phyloP scores from a whole-genome alignment of 495 filamentous ascomycete species.

The Aspergillus bertholletiae region DNA sequence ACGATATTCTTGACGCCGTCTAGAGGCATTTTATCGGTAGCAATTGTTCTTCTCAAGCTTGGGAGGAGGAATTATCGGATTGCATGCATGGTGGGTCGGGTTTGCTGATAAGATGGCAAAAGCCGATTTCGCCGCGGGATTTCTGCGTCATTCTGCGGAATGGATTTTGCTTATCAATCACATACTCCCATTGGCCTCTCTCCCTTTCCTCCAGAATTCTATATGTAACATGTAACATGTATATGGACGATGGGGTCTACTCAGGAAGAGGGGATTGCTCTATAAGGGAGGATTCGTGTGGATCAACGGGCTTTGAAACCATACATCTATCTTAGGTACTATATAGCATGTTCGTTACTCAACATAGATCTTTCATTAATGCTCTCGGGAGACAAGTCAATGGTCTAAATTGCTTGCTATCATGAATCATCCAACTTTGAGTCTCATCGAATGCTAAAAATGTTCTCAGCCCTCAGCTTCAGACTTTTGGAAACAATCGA shows the following conservation, averaged over 20 bases:
- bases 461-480: neutral
- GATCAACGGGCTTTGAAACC: neutral
- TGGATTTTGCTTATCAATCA: slow-evolving; percentile 42
- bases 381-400: neutral
- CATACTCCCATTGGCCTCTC: slow-evolving; percentile 15
- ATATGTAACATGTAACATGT: too few species aligned
- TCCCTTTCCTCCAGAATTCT: slow-evolving; percentile 1
- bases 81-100: neutral
- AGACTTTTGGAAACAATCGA: neutral
- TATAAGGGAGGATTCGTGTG: too few species aligned
- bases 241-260: too few species aligned
- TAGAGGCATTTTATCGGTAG: slow-evolving; percentile 37
- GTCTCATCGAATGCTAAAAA: neutral
- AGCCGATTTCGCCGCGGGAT: slow-evolving; percentile 28
- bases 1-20: slow-evolving; percentile 52
- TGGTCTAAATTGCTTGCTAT: neutral
- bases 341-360: neutral
- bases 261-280: too few species aligned
- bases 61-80: neutral
- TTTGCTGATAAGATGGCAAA: neutral
- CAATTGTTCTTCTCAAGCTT: neutral
- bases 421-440: neutral
- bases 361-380: neutral
- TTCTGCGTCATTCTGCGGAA: slow-evolving; percentile 30
- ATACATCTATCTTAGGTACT: neutral